Conservation (phyloP, 2,329 filamentous ascomycete species). For the Proliferodiscus dingleyae region DNA sequence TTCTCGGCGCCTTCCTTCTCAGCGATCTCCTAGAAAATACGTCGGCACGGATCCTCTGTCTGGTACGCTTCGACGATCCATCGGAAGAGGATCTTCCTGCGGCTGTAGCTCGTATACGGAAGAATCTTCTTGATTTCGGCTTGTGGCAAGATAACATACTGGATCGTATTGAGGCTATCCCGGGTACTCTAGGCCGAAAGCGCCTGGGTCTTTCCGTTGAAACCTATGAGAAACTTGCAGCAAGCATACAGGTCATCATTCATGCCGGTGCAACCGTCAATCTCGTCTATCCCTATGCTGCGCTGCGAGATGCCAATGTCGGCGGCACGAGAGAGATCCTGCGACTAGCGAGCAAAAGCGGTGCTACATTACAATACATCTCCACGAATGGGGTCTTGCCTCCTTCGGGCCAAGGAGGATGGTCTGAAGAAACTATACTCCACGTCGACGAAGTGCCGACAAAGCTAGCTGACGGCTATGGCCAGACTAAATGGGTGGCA, state of each 20-base stretch:
- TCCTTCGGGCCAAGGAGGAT: slow-evolving; percentile 58
- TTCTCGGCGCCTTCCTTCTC: slow-evolving; percentile 76
- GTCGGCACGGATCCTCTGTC: slow-evolving; percentile 52
- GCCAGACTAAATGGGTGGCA: slow-evolving; percentile 79
- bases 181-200: slow-evolving; percentile 66
- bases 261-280: slow-evolving; percentile 77
- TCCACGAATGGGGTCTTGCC: slow-evolving; percentile 79
- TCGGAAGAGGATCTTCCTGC: slow-evolving; percentile 58
- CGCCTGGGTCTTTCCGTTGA: slow-evolving; percentile 63
- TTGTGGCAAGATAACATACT: slow-evolving; percentile 74
- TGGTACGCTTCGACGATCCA: slow-evolving; percentile 72
- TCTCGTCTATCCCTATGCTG: slow-evolving; percentile 76
- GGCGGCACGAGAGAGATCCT: slow-evolving; percentile 74
- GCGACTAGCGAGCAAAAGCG: slow-evolving; percentile 60
- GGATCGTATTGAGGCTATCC: slow-evolving; percentile 71
- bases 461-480: slow-evolving; percentile 78
- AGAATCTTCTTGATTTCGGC: slow-evolving; percentile 72
- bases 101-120: slow-evolving; percentile 67
- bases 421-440: slow-evolving; percentile 65
- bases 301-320: slow-evolving; percentile 68
- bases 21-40: slow-evolving; percentile 64
- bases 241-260: slow-evolving; percentile 65
- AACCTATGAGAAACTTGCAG: slow-evolving; percentile 59
- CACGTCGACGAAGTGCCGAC: slow-evolving; percentile 61
- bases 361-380: slow-evolving; percentile 71